Base-by-base conservation (phyloP, 1,284 basidiomycete genomes). In the Butyriboletus appendiculatus region DNA sequence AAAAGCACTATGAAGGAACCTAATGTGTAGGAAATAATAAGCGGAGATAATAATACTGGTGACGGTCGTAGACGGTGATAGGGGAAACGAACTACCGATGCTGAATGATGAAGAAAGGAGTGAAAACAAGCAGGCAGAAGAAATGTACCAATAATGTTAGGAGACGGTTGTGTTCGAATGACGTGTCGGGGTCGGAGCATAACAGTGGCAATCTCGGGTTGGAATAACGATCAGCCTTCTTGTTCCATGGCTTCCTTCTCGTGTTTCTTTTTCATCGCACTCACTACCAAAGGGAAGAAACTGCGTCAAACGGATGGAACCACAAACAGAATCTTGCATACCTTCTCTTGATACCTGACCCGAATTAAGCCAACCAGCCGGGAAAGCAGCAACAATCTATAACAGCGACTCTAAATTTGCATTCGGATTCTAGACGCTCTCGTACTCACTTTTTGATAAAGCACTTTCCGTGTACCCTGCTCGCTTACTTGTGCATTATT, bases 211-310 rank as follows among this genome's bases (percentile, higher is more conserved):
- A 16, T 38, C 22, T 44, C 40, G 15, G 26, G 10, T 22, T 28
- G 14, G 2, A 14, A 39, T 32, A 30, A 24, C n/a, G 7, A 24
- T 69, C 53, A 73, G 0, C 43, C 52, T 11, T 81, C 80, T 60
- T 73, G 73, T 58, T 86, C 84, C 77, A 81, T 75, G 12, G 76
- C 75, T 64, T 87, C 85, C 62, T 82, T 83, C 68, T 88, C 85
- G 59, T 81, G 76, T 61, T 78, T 82, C 76, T 88, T 89, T 75
- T 90, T 90, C 81, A 90, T 86, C 11, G 85, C 81, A 66, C 86
- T 90, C 79, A 90, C 87, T 88, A 40, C 32, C 1, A 55, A 18
- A 33, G 28, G 33, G 22, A 49, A 45, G 28, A 12, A 28, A n/a
- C 12, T 14, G 35, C 9, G 50, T 53, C 32, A 56, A 41, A 24